Evolutionary conservation across 2,329 filamentous ascomycete genomes (phyloP), one percentile per base, ranked within the genome.

Genomic region (Aspergillus quadricinctus): DNA sequence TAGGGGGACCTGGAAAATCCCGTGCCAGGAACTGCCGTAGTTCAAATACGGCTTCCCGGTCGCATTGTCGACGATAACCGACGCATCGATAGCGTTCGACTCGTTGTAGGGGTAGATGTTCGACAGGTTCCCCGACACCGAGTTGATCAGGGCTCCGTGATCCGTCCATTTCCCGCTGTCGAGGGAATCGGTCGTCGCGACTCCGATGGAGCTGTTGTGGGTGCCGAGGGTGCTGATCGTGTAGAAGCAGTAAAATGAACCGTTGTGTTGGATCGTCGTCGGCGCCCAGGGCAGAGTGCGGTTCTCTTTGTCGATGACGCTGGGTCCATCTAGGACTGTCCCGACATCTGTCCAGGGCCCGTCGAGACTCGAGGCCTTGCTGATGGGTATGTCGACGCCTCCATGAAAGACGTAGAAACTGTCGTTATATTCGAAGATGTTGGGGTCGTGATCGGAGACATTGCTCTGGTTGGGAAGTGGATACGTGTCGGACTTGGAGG

Each of bases 201-300:
- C 65, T 1, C 71, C 72, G 45, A 75, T 71, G 1, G 72, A 69
- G 49, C 72, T 74, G 29, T 72, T 57, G n/a, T 66, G 66, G 1
- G 57, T 63, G 10, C 70, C 71, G 2, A 25, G 43, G 8, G 52
- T 27, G 56, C 70, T 74, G 29, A 74, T 53, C 0, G 69, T 64
- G 54, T 75, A 75, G 59, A 66, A 74, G 59, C 72, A 75, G 60
- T 74, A 75, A 55, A 73, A 73, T 0, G 56, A 64, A 5, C 65
- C 63, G 21, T 68, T 65, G 52, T 57, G 59, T 29, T 67, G 52
- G 14, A 74, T 60, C 1, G 67, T 66, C 1, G 66, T 73, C 2
- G 72, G 72, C 0, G 72, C 72, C 72, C 72, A 75, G 0, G 72
- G 72, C 0, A 66, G 60, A 3, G 62, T 64, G 8, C 64, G 64